Conservation (phyloP, 208 protist genomes). For the Trypanosoma avium region DNA sequence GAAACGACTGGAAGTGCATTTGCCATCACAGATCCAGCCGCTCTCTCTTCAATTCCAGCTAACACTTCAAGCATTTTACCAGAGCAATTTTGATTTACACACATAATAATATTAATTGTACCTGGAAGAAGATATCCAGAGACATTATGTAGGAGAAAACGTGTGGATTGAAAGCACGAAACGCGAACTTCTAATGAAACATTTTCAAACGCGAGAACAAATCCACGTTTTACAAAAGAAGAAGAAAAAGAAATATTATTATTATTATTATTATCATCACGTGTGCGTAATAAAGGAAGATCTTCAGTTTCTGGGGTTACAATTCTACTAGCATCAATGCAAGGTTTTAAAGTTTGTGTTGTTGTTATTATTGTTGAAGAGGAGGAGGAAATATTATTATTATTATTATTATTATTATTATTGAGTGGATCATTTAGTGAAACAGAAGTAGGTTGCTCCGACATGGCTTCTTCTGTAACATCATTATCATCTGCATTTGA, state of each 20-base stretch:
- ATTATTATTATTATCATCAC: no score
- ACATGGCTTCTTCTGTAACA: neutral
- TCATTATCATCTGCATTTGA: neutral
- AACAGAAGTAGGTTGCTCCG: neutral
- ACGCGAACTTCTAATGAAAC: slow-evolving; percentile 5
- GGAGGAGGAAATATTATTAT: no score
- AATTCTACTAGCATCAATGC: neutral
- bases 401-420: no score
- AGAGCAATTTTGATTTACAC: neutral
- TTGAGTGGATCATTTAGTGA: neutral
- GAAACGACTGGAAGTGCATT: slow-evolving; percentile 32
- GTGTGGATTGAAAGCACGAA: slow-evolving; percentile 6
- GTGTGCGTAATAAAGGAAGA: neutral
- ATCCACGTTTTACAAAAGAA: neutral
- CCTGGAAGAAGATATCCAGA: slow-evolving; percentile 20
- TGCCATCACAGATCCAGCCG: slow-evolving; percentile 27
- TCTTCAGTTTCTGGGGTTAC: neutral
- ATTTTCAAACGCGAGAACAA: slow-evolving; percentile 19
- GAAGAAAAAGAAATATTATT: no score
- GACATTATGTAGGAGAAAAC: slow-evolving; percentile 7
- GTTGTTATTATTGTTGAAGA: neutral
- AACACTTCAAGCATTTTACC: slow-evolving; percentile 24
- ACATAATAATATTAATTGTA: slow-evolving; percentile 7
- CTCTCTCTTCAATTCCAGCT: slow-evolving; percentile 24
- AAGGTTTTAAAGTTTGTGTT: neutral